Evolutionary conservation across 129 eudicot species (phyloP).

Genomic region (Glebionis coronaria): DNA sequence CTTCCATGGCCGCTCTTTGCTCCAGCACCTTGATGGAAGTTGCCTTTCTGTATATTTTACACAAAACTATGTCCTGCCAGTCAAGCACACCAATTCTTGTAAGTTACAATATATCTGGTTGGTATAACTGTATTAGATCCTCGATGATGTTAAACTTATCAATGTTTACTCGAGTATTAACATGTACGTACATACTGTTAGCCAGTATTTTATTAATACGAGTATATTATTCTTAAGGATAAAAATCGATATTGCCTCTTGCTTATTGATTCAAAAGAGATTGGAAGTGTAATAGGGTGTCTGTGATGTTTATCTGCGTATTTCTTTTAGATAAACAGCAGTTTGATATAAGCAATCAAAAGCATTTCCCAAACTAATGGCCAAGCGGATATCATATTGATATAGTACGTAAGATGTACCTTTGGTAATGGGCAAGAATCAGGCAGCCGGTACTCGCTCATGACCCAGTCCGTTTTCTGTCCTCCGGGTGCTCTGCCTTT

Average conservation of each 20-base stretch:
- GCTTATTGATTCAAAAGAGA: no score
- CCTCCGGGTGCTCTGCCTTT: constrained; percentile 76
- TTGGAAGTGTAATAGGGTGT: no score
- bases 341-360: no score
- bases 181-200: no score
- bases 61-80: constrained; percentile 66
- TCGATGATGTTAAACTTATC: no score
- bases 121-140: no score
- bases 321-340: no score
- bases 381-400: neutral
- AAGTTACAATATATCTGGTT: neutral
- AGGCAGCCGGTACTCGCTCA: constrained; percentile 82
- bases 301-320: no score
- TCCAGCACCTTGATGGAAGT: constrained; percentile 72
- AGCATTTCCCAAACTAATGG: neutral
- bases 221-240: no score
- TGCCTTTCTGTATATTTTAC: constrained; percentile 85
- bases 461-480: constrained; percentile 79
- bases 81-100: neutral
- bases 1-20: constrained; percentile 73
- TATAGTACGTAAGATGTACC: constrained; percentile 30
- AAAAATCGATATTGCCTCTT: no score
- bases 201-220: no score
- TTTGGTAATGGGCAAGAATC: constrained; percentile 42
- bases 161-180: no score